Base-by-base conservation (phyloP, 2,329 filamentous ascomycete species). In the Calonectria crousiana region DNA sequence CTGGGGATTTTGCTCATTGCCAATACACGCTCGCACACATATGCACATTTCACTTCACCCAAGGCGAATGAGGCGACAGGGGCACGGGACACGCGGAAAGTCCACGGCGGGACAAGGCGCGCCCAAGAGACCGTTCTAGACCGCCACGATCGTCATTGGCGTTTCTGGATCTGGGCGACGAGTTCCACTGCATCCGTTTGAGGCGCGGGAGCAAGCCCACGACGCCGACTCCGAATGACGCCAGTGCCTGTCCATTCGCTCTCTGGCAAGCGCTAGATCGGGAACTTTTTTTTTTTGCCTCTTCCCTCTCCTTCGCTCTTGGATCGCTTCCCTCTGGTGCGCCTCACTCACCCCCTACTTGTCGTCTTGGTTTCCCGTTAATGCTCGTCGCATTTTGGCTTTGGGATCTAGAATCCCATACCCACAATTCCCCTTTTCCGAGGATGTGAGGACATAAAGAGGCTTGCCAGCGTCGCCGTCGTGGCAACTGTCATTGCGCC, bases 41-140 rank as follows among this genome's bases (percentile, higher is more conserved):
- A 69, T 51, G n/a, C 23, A 51, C 18, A 51, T 62, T 52, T 51
- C 36, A 58, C 36, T 52, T 51, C 36, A 47, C 66, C 52, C 28
- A 58, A 44, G 66, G 47, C 38, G 66, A 62, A 72, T 69, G 70
- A 73, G 52, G 38, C 64, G 68, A 53, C 71, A 71, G 76, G 79
- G 78, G 76, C 51, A 64, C 67, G 65, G 62, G 70, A 58, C 66
- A 53, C 51, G 52, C 58, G 62, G 38, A 72, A 75, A 66, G 67
- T 69, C 65, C 44, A 52, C 66, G 68, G 66, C 69, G 64, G 72
- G 67, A 69, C 67, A 75, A 67, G 62, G 56, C 70, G 69, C 49
- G 64, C 69, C 49, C 67, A 52, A 74, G 52, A 79, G 79, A 78
- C 79, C 75, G 79, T 78, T 81, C 79, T 78, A 81, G 79, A 81